Conservation (phyloP, 768 basidiomycete genomes). For the Mycena alexandri region DNA sequence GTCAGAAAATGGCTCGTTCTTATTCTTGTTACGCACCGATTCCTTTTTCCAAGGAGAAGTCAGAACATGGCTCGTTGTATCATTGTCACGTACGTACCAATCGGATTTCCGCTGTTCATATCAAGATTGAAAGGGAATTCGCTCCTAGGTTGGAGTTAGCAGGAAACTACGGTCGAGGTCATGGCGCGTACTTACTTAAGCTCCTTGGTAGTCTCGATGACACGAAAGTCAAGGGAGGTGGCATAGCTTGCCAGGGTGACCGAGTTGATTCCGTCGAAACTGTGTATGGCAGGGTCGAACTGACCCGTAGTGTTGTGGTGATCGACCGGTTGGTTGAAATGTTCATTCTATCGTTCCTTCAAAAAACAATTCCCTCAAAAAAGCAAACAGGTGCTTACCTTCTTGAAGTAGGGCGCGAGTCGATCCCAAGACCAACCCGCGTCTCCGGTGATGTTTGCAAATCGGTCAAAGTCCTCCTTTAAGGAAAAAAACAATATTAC, state of each 20-base stretch:
- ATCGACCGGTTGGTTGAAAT: constrained; percentile 43
- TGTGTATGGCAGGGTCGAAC: constrained; percentile 44
- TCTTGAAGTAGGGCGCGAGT: constrained; percentile 37
- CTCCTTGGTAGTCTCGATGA: constrained; percentile 43
- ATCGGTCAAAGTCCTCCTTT: constrained; percentile 40
- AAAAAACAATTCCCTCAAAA: not conserved
- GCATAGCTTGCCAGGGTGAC: constrained; percentile 43
- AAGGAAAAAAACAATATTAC: too few species aligned
- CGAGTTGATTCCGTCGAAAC: constrained; percentile 40
- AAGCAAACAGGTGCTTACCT: constrained; percentile 10
- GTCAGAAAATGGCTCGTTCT: not conserved
- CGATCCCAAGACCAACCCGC: constrained; percentile 42
- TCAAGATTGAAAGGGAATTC: constrained; percentile 38
- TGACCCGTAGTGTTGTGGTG: constrained; percentile 46
- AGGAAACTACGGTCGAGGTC: too few species aligned
- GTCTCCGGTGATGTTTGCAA: constrained; percentile 36
- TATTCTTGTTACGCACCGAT: too few species aligned
- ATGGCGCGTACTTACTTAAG: not conserved
- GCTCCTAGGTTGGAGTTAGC: too few species aligned
- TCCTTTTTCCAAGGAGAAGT: too few species aligned
- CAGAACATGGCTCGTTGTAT: too few species aligned
- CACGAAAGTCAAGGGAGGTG: constrained; percentile 36
- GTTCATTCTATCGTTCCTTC: constrained; percentile 42
- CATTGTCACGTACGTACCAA: constrained; percentile 40
- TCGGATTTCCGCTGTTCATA: constrained; percentile 45